phyloP scores from a whole-genome alignment of 768 basidiomycete species.

The Phylloporus arenicola region DNA sequence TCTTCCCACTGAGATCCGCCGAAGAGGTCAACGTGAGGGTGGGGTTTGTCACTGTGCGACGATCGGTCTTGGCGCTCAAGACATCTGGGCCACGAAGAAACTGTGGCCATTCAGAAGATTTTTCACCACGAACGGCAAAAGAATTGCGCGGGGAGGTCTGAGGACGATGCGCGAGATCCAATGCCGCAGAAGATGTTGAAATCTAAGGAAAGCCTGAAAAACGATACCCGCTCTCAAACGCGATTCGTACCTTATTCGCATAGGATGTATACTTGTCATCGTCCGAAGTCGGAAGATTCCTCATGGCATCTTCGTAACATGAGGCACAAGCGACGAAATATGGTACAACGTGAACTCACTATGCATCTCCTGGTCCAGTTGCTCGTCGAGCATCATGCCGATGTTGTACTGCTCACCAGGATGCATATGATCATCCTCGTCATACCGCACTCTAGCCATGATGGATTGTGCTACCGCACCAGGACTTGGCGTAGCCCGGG shows the following conservation, averaged over 20 bases:
- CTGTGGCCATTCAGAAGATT: slow-evolving; percentile 92
- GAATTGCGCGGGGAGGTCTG: slow-evolving; percentile 70
- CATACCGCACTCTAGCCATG: slow-evolving; percentile 49
- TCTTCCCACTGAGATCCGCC: slow-evolving; percentile 44
- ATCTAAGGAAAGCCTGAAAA: slow-evolving; percentile 39
- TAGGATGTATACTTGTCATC: slow-evolving; percentile 79
- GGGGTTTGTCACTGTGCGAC: slow-evolving; percentile 72
- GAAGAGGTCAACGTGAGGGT: slow-evolving; percentile 58
- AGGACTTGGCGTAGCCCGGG: slow-evolving; percentile 51
- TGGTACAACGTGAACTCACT: slow-evolving; percentile 46
- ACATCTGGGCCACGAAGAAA: slow-evolving; percentile 69
- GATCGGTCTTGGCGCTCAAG: slow-evolving; percentile 48
- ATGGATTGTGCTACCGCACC: slow-evolving; percentile 49
- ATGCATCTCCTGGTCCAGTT: slow-evolving; percentile 91
- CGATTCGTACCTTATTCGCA: slow-evolving; percentile 52
- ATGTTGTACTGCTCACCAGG: slow-evolving; percentile 69
- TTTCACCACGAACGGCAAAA: slow-evolving; percentile 56
- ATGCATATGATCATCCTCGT: slow-evolving; percentile 52
- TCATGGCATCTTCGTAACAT: slow-evolving; percentile 68
- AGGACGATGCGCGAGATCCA: slow-evolving; percentile 87
- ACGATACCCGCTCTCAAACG: background rate
- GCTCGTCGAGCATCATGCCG: slow-evolving; percentile 89
- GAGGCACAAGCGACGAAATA: slow-evolving; percentile 12
- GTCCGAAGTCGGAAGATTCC: slow-evolving; percentile 79
- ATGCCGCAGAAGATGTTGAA: slow-evolving; percentile 83